These are phyloP conservation scores for Hsuehochloa calcarea DNA, from an alignment of 176 grass and related monocot genomes.

Conservation along the genomic window DNA sequence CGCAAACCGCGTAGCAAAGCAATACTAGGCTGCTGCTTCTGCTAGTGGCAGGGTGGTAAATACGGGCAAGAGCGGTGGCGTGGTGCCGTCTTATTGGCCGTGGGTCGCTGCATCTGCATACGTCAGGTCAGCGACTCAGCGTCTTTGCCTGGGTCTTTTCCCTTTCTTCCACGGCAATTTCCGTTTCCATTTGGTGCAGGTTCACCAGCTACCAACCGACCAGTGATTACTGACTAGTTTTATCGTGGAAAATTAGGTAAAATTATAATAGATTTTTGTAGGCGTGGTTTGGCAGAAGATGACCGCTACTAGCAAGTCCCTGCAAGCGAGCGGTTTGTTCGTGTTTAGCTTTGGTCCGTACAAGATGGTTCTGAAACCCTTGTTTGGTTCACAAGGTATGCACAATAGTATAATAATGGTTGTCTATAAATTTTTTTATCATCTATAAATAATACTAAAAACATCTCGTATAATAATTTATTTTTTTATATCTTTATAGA, in stretches of 20 bases:
- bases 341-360: too few relatives aligned
- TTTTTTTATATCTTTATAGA: too few relatives aligned
- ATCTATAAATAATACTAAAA: too few relatives aligned
- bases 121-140: constrained; percentile 27
- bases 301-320: too few relatives aligned
- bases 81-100: neutral
- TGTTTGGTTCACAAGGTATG: too few relatives aligned
- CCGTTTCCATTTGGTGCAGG: neutral
- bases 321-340: too few relatives aligned
- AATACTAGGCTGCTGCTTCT: neutral
- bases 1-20: neutral
- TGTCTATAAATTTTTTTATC: too few relatives aligned
- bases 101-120: neutral
- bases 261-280: neutral
- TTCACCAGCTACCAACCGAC: constrained; percentile 7
- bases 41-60: constrained; percentile 32
- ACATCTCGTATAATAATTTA: too few relatives aligned
- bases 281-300: neutral
- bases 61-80: neutral
- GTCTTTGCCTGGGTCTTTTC: constrained; percentile 4
- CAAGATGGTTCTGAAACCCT: too few relatives aligned
- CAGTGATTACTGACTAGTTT: neutral
- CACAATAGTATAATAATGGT: too few relatives aligned
- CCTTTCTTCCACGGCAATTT: constrained; percentile 39
- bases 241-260: neutral